A percentile compares a stretch with the other conserved stretches of the same genome.
phyloP scores from a whole-genome alignment of 495 filamentous ascomycete genomes.

The Immersiella caudata region DNA sequence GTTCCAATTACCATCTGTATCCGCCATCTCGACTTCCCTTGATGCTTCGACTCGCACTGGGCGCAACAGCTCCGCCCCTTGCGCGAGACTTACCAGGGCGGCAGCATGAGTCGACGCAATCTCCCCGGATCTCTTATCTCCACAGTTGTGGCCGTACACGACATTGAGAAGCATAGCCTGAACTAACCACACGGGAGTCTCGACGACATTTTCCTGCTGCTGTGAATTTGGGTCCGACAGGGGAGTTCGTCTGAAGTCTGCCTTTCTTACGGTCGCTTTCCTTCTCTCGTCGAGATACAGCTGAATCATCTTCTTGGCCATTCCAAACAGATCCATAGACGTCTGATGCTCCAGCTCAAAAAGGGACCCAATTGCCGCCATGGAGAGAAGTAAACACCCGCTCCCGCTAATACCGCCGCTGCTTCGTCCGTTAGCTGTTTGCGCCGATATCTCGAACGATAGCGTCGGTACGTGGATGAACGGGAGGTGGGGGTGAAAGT shows the following conservation, averaged over 20 bases:
- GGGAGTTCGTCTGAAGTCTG: conserved; percentile 65
- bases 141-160: conserved; percentile 94
- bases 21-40: conserved; percentile 48
- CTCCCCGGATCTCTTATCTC: conserved; percentile 85
- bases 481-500: conserved; percentile 93
- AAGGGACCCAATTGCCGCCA: conserved; percentile 94
- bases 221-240: conserved; percentile 51
- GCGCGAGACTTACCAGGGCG: conserved; percentile 86
- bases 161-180: conserved; percentile 98
- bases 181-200: conserved; percentile 95
- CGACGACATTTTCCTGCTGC: conserved; percentile 65
- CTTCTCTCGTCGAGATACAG: conserved; percentile 90
- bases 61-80: conserved; percentile 75
- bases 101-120: conserved; percentile 92
- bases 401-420: conserved; percentile 76
- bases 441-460: conserved; percentile 80
- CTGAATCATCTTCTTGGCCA: conserved; percentile 93
- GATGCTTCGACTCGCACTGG: conserved; percentile 50
- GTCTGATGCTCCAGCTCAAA: conserved; percentile 82
- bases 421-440: conserved; percentile 62
- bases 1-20: conserved; percentile 53
- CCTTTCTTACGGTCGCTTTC: conserved; percentile 83
- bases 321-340: conserved; percentile 87
- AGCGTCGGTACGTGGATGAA: conserved; percentile 93
- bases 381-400: conserved; percentile 89